Evolutionary conservation across 2,329 filamentous ascomycete species (phyloP).

Genomic region (Cercospora janseana): DNA sequence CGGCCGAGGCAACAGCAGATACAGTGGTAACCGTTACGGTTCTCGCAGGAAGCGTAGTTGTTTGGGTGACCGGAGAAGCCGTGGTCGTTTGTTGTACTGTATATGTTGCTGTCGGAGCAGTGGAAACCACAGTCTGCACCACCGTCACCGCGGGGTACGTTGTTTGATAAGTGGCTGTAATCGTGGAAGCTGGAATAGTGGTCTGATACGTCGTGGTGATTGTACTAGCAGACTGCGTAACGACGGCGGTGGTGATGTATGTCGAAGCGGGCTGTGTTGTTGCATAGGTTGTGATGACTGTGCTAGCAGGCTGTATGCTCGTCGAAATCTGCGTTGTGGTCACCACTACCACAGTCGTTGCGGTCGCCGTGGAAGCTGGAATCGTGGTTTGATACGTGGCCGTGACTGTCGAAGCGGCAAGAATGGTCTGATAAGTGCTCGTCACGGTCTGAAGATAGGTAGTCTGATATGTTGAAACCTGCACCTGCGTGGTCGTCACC

Average conservation of each 20-base stretch:
- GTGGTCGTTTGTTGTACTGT: background rate
- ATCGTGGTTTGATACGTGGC: background rate
- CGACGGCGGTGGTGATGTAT: slow-evolving; percentile 6
- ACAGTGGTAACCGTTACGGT: background rate
- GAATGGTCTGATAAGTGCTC: background rate
- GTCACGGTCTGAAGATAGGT: background rate
- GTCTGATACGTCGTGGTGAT: background rate
- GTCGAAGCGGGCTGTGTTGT: slow-evolving; percentile 3
- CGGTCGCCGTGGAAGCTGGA: background rate
- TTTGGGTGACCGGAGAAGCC: background rate
- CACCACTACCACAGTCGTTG: background rate
- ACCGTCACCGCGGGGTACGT: slow-evolving; percentile 6
- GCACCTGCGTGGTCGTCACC: background rate
- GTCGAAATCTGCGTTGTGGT: background rate
- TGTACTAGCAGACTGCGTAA: slow-evolving; percentile 4
- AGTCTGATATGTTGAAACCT: background rate
- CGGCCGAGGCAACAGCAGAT: background rate
- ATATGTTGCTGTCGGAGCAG: background rate
- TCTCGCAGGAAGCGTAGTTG: background rate
- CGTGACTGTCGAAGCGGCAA: background rate
- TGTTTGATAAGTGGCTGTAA: background rate
- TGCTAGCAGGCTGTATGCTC: background rate
- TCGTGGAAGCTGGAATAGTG: background rate
- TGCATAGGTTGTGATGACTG: slow-evolving; percentile 4
- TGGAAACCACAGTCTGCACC: background rate